Conservation (phyloP, 768 basidiomycete species). For the Trametes gibbosa region DNA sequence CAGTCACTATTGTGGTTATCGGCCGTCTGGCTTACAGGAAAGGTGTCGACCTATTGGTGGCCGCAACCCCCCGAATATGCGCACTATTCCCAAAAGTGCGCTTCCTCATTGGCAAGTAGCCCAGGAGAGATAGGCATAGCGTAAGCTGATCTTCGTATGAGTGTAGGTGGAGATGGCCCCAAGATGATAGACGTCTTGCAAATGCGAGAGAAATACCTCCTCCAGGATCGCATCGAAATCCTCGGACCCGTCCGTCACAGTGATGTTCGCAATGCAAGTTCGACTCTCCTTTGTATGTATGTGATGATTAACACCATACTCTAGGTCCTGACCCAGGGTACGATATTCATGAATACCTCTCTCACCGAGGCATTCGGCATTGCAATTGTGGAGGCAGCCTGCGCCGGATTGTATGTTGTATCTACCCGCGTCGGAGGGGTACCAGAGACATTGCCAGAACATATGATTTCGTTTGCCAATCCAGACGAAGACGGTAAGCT, state of each 20-base stretch:
- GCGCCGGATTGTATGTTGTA: conserved; percentile 91
- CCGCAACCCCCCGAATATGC: conserved; percentile 89
- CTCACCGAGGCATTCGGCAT: conserved; percentile 97
- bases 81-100: conserved; percentile 79
- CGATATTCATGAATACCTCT: conserved; percentile 94
- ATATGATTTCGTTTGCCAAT: conserved; percentile 93
- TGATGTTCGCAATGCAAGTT: conserved; percentile 76
- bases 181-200: conserved; percentile 93
- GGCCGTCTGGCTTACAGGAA: conserved; percentile 93
- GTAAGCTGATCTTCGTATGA: not conserved
- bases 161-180: conserved; percentile 86
- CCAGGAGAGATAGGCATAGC: not conserved
- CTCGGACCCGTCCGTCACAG: conserved; percentile 78
- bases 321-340: conserved; percentile 81
- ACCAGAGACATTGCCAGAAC: conserved; percentile 88
- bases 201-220: conserved; percentile 86
- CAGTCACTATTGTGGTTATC: conserved; percentile 90
- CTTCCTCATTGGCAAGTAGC: conserved; percentile 73
- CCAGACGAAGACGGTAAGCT: conserved; percentile 88
- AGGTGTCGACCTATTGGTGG: conserved; percentile 93
- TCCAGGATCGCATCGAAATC: conserved; percentile 91
- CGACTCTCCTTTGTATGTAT: no score
- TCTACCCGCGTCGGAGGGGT: conserved; percentile 94
- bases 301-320: not conserved
- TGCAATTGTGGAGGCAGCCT: conserved; percentile 96